Evolutionary conservation across 1,284 basidiomycete genomes (phyloP), one percentile per base, ranked within the genome.

Genomic region (Volvariella volvacea): DNA sequence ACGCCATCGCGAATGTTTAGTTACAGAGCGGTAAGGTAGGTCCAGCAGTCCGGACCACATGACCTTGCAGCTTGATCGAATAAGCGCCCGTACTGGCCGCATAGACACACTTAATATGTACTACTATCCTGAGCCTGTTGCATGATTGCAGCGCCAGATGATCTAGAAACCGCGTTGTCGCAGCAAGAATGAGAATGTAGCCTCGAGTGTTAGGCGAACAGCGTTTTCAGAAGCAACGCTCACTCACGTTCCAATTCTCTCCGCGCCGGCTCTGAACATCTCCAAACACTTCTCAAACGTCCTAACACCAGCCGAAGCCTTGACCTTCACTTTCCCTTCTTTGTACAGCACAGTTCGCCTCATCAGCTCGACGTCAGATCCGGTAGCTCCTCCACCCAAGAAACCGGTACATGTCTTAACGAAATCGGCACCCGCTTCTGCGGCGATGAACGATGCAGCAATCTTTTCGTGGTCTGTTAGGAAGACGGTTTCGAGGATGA

Each of bases 361-460:
- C 67, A 74, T 71, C 41, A 72, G 48, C 8, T 49, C 50, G 0
- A 74, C 71, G 51, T 74, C 71, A 22, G 62, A 61, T 33, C 55
- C 56, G 3, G 64, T 65, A 2, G 73, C 72, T 0, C 59, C 63
- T 15, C 72, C 71, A 4, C 67, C 63, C 3, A 56, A 60, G 47
- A 74, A 75, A 1, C 72, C 72, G 1, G 72, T 75, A 42, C 65
- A 71, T 0, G 72, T 75, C 53, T 74, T 74, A 15, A 75, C 71
- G 42, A 71, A 74, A 0, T 61, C 55, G 1, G 71, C 72, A 8
- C 71, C 71, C 0, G 71, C 71, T 50, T 71, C 70, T 3, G 70
- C 68, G 2, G 70, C 63, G 4, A 74, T 53, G 43, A 67, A 64
- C 2, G 63, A 67, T 2, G 64, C 71, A 0, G 69, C 67, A 21